Evolutionary conservation across 495 filamentous ascomycete species (phyloP), one percentile per base, ranked within the genome.

Genomic region (Aspergillus olivimuriae): DNA sequence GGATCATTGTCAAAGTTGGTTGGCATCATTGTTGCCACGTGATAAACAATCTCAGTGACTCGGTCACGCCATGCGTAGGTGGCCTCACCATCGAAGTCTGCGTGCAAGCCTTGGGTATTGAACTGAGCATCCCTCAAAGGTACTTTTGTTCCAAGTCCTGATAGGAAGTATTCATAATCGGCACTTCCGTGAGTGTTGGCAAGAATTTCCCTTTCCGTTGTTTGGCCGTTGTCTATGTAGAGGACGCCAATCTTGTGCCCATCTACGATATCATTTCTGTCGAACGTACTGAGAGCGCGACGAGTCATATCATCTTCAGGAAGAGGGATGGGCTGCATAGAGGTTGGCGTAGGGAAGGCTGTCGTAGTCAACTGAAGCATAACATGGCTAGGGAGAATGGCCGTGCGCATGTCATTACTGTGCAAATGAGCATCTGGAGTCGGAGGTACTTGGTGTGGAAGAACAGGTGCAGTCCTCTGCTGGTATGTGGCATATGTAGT

Each of bases 11-110:
- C 77, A 19, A 82, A 69, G 57, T 90, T 75, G 15, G 87, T 92
- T 9, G 94, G 94, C 94, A 99, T 99, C 75, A 95, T 85, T 10
- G 90, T 97, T 2, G 87, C 83, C 33, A 96, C 81, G 59, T 99
- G 94, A 60, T 90, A 99, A 11, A 96, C 83, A 22, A 99, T 85
- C 58, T 97, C 92, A 0, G 89, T 92, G 41, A 95, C 88, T 12
- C 89, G 75, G 57, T 97, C 91, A 15, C 89, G 81, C 92, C 92
- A 99, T 52, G 87, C 89, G 55, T 85, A 89, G 2, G 89, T 84
- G 58, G 82, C 86, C 47, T 87, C 75, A 14, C 94, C 94, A 61
- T 99, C 94, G 0, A 69, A 70, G 51, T 92, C 80, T 37, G 75
- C 69, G 57, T 97, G 89, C n/a, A 99, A 65, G 17, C 94, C 94